phyloP scores from a whole-genome alignment of 371 early-diverging fungal genomes.

The Mortierella polycephala region DNA sequence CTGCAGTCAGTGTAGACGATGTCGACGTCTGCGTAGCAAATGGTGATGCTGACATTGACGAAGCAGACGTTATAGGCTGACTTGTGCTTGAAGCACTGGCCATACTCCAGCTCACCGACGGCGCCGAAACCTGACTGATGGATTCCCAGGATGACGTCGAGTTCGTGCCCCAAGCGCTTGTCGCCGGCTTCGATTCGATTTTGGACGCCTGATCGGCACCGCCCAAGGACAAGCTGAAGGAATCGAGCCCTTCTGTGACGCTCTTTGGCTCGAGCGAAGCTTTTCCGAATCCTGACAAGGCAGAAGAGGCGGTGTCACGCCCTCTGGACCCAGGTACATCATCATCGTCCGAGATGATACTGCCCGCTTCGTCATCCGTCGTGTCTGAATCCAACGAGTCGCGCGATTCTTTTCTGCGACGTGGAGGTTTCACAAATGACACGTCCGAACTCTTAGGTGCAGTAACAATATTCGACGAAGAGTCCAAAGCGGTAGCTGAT shows the following conservation, averaged over 20 bases:
- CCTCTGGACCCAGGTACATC: conserved; percentile 13
- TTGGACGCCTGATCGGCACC: conserved; percentile 6
- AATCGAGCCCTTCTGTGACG: conserved; percentile 25
- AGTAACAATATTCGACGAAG: neutral
- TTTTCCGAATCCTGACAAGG: conserved; percentile 19
- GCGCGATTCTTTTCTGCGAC: conserved; percentile 75
- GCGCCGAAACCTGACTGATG: conserved; percentile 19
- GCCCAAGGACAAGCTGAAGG: conserved; percentile 42
- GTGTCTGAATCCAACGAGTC: conserved; percentile 80
- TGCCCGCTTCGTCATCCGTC: conserved; percentile 55
- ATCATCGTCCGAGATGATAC: conserved; percentile 13
- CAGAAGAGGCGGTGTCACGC: conserved; percentile 8
- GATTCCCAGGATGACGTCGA: conserved; percentile 39
- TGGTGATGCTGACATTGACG: conserved; percentile 6
- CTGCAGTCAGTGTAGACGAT: conserved; percentile 12
- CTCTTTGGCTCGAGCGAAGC: neutral
- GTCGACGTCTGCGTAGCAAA: neutral
- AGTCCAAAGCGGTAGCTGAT: conserved; percentile 9
- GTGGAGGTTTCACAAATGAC: conserved; percentile 62
- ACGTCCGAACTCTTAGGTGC: conserved; percentile 14
- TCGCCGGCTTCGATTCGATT: conserved; percentile 10
- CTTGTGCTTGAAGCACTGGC: conserved; percentile 1
- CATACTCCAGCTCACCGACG: conserved; percentile 11
- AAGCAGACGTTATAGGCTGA: neutral
- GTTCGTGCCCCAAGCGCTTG: conserved; percentile 32